Evolutionary conservation across 345 rosid species (phyloP).

Genomic region (Moringa oleifera): DNA sequence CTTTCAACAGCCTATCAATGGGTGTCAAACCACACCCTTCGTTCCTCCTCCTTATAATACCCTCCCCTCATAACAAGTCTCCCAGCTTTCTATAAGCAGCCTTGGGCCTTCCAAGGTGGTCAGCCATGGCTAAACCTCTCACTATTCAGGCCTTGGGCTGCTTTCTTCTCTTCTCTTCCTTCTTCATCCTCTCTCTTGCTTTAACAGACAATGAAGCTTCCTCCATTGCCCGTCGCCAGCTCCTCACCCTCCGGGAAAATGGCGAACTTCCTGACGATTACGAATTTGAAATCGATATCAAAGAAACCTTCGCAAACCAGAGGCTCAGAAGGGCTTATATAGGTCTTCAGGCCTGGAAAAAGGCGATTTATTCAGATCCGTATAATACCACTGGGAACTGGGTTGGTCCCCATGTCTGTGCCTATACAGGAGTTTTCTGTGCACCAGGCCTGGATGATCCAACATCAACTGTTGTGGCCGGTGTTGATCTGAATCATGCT

Average conservation of each 20-base stretch:
- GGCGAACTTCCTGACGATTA: conserved; percentile 29
- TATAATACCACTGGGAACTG: conserved; percentile 60
- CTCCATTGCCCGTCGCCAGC: conserved; percentile 58
- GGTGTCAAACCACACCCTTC: conserved; percentile 11
- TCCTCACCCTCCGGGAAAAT: conserved; percentile 36
- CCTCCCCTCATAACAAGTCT: conserved; percentile 5
- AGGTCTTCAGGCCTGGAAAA: conserved; percentile 74
- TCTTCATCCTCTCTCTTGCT: conserved; percentile 28
- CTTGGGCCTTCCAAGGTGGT: conserved; percentile 68
- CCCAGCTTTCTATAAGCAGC: conserved; percentile 47
- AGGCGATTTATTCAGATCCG: conserved; percentile 74
- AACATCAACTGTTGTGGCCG: conserved; percentile 45
- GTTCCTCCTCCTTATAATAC: conserved; percentile 17
- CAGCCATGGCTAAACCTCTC: conserved; percentile 29
- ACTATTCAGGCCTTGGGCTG: conserved; percentile 48
- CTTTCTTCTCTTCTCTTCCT: conserved; percentile 27
- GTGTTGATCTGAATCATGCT: conserved; percentile 66
- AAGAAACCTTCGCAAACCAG: conserved; percentile 36
- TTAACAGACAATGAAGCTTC: conserved; percentile 50
- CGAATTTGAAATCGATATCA: conserved; percentile 32
- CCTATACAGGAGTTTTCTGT: conserved; percentile 67
- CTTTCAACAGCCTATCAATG: conserved; percentile 15
- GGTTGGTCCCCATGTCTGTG: conserved; percentile 64
- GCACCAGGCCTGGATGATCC: conserved; percentile 58
- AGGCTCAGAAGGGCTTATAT: conserved; percentile 63